These are phyloP conservation scores for Penicillium polonicum DNA, from an alignment of 2,329 filamentous ascomycete species.

Conservation along the genomic window DNA sequence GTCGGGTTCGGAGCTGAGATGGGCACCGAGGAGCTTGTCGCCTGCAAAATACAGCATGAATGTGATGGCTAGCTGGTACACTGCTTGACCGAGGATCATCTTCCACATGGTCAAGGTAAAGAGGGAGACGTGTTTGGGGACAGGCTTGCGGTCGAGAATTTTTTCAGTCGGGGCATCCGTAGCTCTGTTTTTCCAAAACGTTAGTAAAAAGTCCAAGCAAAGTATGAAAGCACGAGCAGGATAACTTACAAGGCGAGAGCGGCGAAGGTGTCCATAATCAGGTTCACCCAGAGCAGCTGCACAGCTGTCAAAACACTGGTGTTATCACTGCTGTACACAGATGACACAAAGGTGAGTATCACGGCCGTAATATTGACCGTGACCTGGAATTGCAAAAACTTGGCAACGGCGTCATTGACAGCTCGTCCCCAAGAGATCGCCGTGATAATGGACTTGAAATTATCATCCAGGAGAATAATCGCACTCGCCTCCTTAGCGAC, in stretches of 20 bases:
- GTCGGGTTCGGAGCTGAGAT: conserved; percentile 45
- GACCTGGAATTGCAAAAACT: conserved; percentile 64
- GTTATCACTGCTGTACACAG: conserved; percentile 68
- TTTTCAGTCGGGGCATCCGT: conserved; percentile 85
- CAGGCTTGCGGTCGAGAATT: conserved; percentile 76
- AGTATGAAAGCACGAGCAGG: not conserved
- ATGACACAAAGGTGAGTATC: conserved; percentile 80
- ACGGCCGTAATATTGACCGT: conserved; percentile 92
- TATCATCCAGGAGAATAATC: conserved; percentile 66
- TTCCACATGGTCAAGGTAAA: conserved; percentile 98
- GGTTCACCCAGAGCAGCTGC: conserved; percentile 91
- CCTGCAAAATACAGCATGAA: conserved; percentile 81
- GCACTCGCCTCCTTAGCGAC: conserved; percentile 68
- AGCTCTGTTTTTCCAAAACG: conserved; percentile 45
- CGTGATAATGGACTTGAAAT: conserved; percentile 64
- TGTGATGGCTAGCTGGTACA: conserved; percentile 79
- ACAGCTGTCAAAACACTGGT: conserved; percentile 80
- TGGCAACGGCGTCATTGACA: conserved; percentile 67
- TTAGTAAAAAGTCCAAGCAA: conserved; percentile 5
- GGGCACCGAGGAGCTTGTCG: conserved; percentile 59
- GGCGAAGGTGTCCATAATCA: conserved; percentile 96
- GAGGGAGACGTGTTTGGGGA: conserved; percentile 69
- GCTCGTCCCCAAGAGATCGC: conserved; percentile 68
- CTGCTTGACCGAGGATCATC: conserved; percentile 92
- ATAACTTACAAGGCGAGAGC: conserved; percentile 67